Evolutionary conservation across 2,329 filamentous ascomycete genomes (phyloP).

Genomic region (Fonsecaea monophora): DNA sequence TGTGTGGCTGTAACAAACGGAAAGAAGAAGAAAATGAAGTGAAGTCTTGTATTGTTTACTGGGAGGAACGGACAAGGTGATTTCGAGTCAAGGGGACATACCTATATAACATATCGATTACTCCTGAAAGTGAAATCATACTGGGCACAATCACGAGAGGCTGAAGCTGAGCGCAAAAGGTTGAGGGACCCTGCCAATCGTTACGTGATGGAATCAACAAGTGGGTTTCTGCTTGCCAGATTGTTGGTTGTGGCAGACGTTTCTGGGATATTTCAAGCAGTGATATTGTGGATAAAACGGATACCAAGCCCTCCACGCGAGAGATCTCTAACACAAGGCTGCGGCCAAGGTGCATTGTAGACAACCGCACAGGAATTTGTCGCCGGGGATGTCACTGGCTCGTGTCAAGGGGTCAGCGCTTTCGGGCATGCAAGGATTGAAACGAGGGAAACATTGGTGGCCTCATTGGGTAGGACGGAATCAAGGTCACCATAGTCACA

Average conservation of each 20-base stretch:
- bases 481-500: background rate
- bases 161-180: background rate
- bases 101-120: background rate
- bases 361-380: background rate
- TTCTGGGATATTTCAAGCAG: conserved; percentile 8
- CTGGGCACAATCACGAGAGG: background rate
- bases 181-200: conserved; percentile 17
- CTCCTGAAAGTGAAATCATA: background rate
- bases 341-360: conserved; percentile 13
- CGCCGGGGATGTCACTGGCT: background rate
- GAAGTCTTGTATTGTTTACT: background rate
- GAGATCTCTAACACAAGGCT: conserved; percentile 26
- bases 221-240: conserved; percentile 13
- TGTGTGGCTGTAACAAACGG: background rate
- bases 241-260: background rate
- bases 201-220: conserved; percentile 26
- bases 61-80: background rate
- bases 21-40: background rate
- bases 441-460: background rate
- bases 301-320: conserved; percentile 6
- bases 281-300: conserved; percentile 12
- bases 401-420: conserved; percentile 10
- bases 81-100: background rate
- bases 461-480: conserved; percentile 8
- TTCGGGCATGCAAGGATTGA: background rate